A percentile compares a stretch with the other conserved stretches of the same genome.
Conservation (phyloP, 768 basidiomycete species). For the Roridomyces roridus region DNA sequence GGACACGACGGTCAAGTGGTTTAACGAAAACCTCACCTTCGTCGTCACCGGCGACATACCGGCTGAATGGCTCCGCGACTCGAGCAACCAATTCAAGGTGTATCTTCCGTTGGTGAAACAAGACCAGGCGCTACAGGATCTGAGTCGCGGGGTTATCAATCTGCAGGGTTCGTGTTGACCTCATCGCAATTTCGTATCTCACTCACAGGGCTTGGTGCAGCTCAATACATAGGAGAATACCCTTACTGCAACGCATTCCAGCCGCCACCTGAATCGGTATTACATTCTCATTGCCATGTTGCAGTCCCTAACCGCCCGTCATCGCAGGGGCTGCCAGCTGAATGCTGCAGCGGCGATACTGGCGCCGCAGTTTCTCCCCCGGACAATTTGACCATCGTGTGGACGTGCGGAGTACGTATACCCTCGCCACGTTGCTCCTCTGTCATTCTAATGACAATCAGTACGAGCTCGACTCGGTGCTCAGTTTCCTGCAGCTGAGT, state of each 20-base stretch:
- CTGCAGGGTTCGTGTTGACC: conserved; percentile 38
- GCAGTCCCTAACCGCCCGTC: conserved; percentile 46
- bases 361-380: conserved; percentile 37
- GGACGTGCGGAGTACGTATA: conserved; percentile 57
- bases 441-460: conserved; percentile 21
- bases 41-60: conserved; percentile 57
- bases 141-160: conserved; percentile 61
- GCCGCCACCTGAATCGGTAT: conserved; percentile 17
- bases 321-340: conserved; percentile 33
- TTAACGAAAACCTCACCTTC: conserved; percentile 55
- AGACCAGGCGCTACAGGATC: conserved; percentile 47
- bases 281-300: conserved; percentile 33
- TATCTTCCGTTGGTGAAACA: conserved; percentile 47
- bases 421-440: not conserved
- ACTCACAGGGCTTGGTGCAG: not conserved
- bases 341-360: conserved; percentile 4
- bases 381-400: conserved; percentile 52
- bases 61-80: conserved; percentile 64
- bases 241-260: conserved; percentile 27
- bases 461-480: conserved; percentile 63
- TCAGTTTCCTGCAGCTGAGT: conserved; percentile 61
- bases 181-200: not conserved
- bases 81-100: conserved; percentile 59
- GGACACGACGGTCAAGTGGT: conserved; percentile 62
- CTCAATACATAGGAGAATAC: conserved; percentile 19